Conservation (phyloP, 139 green algal genomes). For the Chlamydomonas schloesseri region DNA sequence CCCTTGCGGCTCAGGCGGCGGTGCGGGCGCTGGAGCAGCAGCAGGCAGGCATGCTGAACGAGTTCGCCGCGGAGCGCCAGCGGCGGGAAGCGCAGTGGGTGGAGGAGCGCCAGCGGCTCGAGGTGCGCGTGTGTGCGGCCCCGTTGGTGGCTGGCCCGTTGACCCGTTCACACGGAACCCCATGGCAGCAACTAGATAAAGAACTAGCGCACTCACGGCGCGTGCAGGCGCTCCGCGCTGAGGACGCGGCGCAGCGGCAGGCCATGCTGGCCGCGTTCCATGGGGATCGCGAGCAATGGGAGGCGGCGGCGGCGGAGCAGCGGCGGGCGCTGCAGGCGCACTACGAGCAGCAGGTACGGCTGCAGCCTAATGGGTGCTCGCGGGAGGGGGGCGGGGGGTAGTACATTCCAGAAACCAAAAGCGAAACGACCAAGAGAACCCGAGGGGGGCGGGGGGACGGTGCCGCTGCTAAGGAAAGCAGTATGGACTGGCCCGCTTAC, state of each 20-base stretch:
- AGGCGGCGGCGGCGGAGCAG: conserved; percentile 14
- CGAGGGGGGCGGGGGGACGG: too few relatives aligned
- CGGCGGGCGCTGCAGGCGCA: background rate
- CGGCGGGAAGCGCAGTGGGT: conserved; percentile 21
- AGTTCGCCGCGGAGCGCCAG: conserved; percentile 26
- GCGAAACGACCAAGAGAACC: too few relatives aligned
- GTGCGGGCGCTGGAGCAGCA: conserved; percentile 28
- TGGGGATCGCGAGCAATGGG: conserved; percentile 9
- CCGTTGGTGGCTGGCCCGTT: too few relatives aligned
- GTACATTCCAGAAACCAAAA: too few relatives aligned
- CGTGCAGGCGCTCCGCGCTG: background rate
- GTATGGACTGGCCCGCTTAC: too few relatives aligned
- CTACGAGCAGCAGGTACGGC: background rate
- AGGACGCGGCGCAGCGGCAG: background rate
- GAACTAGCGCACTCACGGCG: too few relatives aligned
- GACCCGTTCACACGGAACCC: too few relatives aligned
- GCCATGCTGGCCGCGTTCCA: conserved; percentile 28
- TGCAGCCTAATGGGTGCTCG: too few relatives aligned
- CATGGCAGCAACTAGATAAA: too few relatives aligned
- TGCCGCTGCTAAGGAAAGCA: too few relatives aligned
- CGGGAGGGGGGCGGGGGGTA: too few relatives aligned
- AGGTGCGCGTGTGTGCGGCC: background rate
- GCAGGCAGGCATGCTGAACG: conserved; percentile 24
- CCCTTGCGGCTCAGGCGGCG: background rate
- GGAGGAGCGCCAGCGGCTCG: conserved; percentile 27